phyloP scores from a whole-genome alignment of 352 stramenopile genomes.

The Vaucheria bursata region DNA sequence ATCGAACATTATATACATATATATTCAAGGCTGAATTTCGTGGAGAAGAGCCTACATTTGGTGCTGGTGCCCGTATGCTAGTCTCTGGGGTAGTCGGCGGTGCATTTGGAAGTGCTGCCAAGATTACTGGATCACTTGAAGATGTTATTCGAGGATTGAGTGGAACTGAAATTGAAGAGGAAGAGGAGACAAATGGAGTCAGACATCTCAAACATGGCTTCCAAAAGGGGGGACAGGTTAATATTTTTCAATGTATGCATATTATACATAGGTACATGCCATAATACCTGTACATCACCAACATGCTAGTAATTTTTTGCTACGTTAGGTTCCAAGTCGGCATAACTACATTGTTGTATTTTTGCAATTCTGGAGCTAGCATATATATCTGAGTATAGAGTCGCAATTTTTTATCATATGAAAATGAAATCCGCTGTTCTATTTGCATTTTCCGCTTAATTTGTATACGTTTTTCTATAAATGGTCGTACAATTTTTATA shows the following conservation, averaged over 20 bases:
- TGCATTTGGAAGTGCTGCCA: slow-evolving; percentile 40
- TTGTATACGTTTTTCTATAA: too few species aligned
- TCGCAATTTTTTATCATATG: too few species aligned
- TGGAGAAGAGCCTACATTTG: slow-evolving; percentile 24
- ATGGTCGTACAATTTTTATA: too few species aligned
- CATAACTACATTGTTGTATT: too few species aligned
- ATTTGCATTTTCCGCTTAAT: too few species aligned
- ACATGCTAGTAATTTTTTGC: neutral
- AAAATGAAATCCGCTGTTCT: too few species aligned
- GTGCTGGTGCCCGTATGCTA: slow-evolving; percentile 31
- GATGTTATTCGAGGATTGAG: slow-evolving; percentile 39
- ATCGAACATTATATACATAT: too few species aligned
- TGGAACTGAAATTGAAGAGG: slow-evolving; percentile 25
- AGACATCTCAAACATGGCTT: slow-evolving; percentile 29
- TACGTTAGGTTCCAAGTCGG: too few species aligned
- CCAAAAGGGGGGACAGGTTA: slow-evolving; percentile 30
- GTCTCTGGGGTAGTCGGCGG: slow-evolving; percentile 38
- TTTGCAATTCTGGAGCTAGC: too few species aligned
- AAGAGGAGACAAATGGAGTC: slow-evolving; percentile 10
- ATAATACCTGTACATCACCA: neutral
- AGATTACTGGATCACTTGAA: slow-evolving; percentile 44
- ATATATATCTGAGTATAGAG: too few species aligned
- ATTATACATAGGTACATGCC: neutral
- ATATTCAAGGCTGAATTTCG: slow-evolving; percentile 34
- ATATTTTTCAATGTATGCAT: too few species aligned